A percentile compares a stretch with the other conserved stretches of the same genome.
phyloP scores from a whole-genome alignment of 129 eudicot species.

The Silybum marianum region DNA sequence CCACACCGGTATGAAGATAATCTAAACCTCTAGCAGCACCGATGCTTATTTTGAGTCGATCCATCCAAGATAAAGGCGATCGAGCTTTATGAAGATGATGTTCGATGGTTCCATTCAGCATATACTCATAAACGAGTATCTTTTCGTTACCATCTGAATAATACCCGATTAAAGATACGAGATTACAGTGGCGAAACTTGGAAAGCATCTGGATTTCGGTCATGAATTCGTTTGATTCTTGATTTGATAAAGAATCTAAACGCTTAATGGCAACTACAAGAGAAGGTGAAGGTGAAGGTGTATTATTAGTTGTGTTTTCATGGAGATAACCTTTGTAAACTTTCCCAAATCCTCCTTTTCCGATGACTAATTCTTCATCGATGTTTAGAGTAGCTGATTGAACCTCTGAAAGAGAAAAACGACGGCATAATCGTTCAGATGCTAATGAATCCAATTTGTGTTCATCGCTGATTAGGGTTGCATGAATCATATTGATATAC shows the following conservation, averaged over 20 bases:
- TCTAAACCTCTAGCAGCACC: conserved; percentile 29
- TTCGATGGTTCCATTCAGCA: conserved; percentile 40
- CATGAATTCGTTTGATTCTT: not conserved
- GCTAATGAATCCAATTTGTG: conserved; percentile 1
- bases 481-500: too few relatives aligned
- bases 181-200: not conserved
- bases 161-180: not conserved
- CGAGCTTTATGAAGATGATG: conserved; percentile 35
- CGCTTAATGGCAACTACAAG: conserved; percentile 25
- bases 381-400: conserved; percentile 14
- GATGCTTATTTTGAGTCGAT: conserved; percentile 18
- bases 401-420: conserved; percentile 25
- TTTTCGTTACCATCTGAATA: conserved; percentile 26
- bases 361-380: conserved; percentile 13
- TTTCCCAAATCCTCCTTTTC: conserved; percentile 27
- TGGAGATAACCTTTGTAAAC: conserved; percentile 21
- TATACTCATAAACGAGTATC: conserved; percentile 52
- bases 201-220: not conserved
- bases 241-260: not conserved
- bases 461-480: too few relatives aligned
- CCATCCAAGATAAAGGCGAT: conserved; percentile 19
- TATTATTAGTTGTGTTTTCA: too few relatives aligned
- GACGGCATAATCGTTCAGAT: not conserved
- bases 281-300: too few relatives aligned
- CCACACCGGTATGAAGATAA: conserved; percentile 34